Conservation (phyloP, 768 basidiomycete species). For the Pisolithus tinctorius region DNA sequence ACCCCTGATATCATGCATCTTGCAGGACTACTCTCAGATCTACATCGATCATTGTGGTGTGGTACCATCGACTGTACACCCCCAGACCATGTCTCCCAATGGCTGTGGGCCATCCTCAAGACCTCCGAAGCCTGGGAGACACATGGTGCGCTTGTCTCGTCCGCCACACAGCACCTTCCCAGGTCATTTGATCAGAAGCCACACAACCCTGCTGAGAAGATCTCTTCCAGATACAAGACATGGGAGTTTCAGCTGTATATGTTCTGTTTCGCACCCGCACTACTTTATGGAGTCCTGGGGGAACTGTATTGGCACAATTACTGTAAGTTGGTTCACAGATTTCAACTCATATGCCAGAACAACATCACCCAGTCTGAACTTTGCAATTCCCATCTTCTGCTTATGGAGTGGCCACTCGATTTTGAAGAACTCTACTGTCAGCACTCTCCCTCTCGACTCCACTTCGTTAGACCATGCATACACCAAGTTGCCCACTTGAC, state of each 20-base stretch:
- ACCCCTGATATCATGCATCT: too few species aligned
- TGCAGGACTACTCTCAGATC: too few species aligned
- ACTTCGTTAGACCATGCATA: constrained; percentile 20
- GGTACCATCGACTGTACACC: constrained; percentile 6
- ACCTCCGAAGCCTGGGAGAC: constrained; percentile 13
- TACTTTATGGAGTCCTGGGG: constrained; percentile 12
- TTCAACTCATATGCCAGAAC: constrained; percentile 14
- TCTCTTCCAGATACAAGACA: constrained; percentile 14
- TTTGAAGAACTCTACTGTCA: constrained; percentile 23
- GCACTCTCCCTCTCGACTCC: constrained; percentile 1
- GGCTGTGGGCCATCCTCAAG: constrained; percentile 28
- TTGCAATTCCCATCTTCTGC: constrained; percentile 3
- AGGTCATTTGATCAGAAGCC: too few species aligned
- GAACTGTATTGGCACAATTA: constrained; percentile 13
- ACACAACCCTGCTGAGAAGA: too few species aligned
- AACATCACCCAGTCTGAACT: constrained; percentile 10
- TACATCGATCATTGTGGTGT: constrained; percentile 2
- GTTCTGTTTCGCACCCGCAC: constrained; percentile 13
- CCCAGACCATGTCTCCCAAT: constrained; percentile 6
- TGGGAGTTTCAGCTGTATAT: constrained; percentile 16
- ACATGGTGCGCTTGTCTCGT: constrained; percentile 15
- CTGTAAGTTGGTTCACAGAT: constrained; percentile 16
- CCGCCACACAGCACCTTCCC: constrained; percentile 2
- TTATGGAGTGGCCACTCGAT: constrained; percentile 19
- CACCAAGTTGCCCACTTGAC: constrained; percentile 22